phyloP scores from a whole-genome alignment of 495 filamentous ascomycete genomes.

The Copromyces sp. region DNA sequence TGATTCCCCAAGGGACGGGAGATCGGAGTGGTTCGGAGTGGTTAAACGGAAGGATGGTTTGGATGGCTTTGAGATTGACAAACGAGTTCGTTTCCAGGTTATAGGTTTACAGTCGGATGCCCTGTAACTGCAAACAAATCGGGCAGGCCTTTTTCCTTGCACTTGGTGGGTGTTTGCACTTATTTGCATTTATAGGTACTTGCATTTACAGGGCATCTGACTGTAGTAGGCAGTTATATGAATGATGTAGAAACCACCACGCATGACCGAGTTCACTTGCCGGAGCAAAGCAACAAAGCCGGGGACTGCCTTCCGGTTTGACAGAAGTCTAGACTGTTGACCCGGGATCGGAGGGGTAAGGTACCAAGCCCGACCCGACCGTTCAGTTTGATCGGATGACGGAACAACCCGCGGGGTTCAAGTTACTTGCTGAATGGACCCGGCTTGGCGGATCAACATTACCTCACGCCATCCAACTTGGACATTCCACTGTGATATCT shows the following conservation, averaged over 20 bases:
- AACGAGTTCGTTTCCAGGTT: not conserved
- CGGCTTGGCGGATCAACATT: not conserved
- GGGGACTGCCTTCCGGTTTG: not conserved
- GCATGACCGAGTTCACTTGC: not conserved
- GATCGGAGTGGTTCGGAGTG: not conserved
- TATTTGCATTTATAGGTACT: too few relatives aligned
- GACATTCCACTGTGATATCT: not conserved
- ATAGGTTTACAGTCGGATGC: too few relatives aligned
- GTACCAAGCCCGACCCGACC: not conserved
- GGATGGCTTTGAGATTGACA: not conserved
- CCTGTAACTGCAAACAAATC: too few relatives aligned
- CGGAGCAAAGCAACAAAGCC: not conserved
- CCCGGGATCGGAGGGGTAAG: not conserved
- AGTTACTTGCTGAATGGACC: not conserved
- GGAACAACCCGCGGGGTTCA: not conserved
- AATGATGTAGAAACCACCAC: not conserved
- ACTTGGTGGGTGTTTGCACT: too few relatives aligned
- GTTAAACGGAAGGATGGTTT: not conserved
- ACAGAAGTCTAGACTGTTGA: not conserved
- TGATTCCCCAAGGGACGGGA: not conserved
- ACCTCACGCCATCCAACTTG: not conserved
- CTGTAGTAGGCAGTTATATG: not conserved
- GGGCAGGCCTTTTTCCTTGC: too few relatives aligned
- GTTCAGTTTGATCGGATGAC: not conserved
- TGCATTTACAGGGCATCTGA: too few relatives aligned